Evolutionary conservation across 805 yeast species (phyloP), one percentile per base, ranked within the genome.

Genomic region (Maudiozyma turicensis): DNA sequence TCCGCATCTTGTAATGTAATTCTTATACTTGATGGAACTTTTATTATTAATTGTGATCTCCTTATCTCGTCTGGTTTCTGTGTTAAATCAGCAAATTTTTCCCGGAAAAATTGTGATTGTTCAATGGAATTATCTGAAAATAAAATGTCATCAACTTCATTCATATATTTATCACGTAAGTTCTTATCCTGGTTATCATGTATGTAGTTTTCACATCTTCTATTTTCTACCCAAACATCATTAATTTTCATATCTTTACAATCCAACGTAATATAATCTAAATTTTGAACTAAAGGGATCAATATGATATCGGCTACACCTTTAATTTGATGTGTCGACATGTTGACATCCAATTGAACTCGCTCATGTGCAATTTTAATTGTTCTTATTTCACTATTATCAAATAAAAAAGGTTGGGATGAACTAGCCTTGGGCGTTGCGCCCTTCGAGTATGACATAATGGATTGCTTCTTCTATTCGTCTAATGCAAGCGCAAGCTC

Each of bases 281-380:
- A 68, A 1, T 71, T 53, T 58, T 20, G 81, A 69, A 46, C 81
- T 78, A 13, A 78, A 0, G 99, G 97, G 14, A 86, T 73, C 2
- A 90, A 72, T 1, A 93, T 84, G 33, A 93, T 68, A 60, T 90
- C 97, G 0, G 97, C 88, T 55, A 77, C 74, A 13, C 98, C 99
- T 0, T 59, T 61, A 6, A 89, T 68, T 20, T 69, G 58, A 52
- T 77, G 74, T 14, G 73, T 70, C n/a, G 80, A 75, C 41, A 90
- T 69, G 63, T 89, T 95, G 4, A 91, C 79, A 61, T 90, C 95
- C 15, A 91, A 67, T 29, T 78, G 75, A 11, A 91, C 85, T 55
- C 84, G 77, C 65, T 91, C 97, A 64, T 89, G 95, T 5, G 91
- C 89, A 26, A 91, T 76, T 58, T 77, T 81, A 63, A 86, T 80